Base-by-base conservation (phyloP, 257 asterid species). In the Mentha longifolia region DNA sequence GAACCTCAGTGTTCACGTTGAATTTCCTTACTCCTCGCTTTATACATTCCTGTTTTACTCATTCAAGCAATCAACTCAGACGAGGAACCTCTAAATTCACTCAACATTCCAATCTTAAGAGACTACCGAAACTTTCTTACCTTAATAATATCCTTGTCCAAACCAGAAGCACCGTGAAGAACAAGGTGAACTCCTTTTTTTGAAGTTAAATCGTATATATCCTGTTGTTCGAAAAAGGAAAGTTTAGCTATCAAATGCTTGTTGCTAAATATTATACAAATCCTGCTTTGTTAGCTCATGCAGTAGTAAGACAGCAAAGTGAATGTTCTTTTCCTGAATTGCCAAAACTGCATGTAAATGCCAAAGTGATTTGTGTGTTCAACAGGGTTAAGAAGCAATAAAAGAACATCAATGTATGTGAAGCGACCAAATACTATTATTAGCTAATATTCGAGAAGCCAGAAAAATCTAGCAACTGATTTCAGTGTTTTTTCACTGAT, bases 141-240 rank as follows among this genome's bases (percentile, higher is more conserved):
- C 99, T 86, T 82, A 13, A 94, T 78, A 47, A 85, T 82, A 37
- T 91, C 88, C 88, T 86, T 83, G 6, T 82, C 81, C 87, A 94
- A 82, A 61, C 99, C 99, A 50, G 99, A 94, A 47, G 99, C 99
- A 6, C 99, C 99, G 43, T 94, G 99, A 72, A 94, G 99, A 56
- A 94, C 98, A 25, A 94, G 88, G 71, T 82, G 77, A 76, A 89
- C 95, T 62, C 95, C 97, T 79, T 81, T 84, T 68, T 78, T 84
- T 57, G 88, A 82, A 76, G 92, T 75, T 87, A 91, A 77, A 67
- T 73, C 88, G 77, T 85, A 81, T 51, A 94, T 88, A 55, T 91
- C 92, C 99, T 94, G 89, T 64, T 22, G 9, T 42, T 61, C 30
- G 74, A 43, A 73, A 10, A 51, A 8, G 17, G 67, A 45, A 69